Evolutionary conservation across 2,329 filamentous ascomycete genomes (phyloP).

Genomic region (Fusarium foetens): DNA sequence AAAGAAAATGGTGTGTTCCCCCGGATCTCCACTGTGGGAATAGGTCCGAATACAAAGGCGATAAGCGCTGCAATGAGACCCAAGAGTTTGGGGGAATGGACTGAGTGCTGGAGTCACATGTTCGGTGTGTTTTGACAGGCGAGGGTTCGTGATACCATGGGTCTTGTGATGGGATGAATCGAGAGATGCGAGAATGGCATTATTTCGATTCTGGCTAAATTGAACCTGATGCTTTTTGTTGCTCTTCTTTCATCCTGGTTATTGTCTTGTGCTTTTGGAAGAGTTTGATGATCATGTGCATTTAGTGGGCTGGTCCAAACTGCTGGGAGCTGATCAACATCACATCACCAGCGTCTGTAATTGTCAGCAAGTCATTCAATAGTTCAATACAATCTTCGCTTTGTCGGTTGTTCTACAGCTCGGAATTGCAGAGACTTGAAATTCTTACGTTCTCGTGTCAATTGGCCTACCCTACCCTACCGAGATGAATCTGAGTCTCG

Average conservation of each 20-base stretch:
- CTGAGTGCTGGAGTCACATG: constrained; percentile 12
- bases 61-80: constrained; percentile 31
- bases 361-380: rapidly evolving
- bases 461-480: rapidly evolving
- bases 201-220: constrained; percentile 2
- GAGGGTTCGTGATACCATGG: neutral
- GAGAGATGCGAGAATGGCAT: neutral
- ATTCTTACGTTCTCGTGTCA: rapidly evolving
- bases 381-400: rapidly evolving
- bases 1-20: constrained; percentile 3
- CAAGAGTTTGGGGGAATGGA: neutral
- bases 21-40: constrained; percentile 29
- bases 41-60: constrained; percentile 19
- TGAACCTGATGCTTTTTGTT: no score
- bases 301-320: neutral
- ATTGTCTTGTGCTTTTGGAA: neutral
- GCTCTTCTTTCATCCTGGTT: no score
- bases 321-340: neutral
- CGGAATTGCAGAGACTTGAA: rapidly evolving
- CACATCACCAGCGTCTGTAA: neutral
- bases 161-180: neutral
- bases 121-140: neutral
- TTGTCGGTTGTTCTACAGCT: rapidly evolving
- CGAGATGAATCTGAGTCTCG: rapidly evolving
- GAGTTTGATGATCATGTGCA: neutral